Evolutionary conservation across 1,139 yeast species (phyloP).

Genomic region (Scheffersomyces insectosa): DNA sequence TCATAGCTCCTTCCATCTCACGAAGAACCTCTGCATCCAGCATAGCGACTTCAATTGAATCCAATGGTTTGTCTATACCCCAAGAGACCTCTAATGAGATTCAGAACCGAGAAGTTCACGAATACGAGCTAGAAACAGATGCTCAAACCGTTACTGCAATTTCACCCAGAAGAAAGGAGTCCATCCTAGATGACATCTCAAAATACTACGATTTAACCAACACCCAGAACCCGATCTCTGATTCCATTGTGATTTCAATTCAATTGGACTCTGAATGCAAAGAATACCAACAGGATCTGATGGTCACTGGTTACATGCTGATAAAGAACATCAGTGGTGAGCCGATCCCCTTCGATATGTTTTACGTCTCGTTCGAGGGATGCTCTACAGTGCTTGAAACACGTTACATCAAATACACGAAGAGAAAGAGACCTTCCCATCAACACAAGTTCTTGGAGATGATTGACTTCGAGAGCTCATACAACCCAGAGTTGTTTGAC

Average conservation of each 20-base stretch:
- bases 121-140: background rate
- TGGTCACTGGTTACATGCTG: constrained; percentile 14
- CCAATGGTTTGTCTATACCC: too few relatives aligned
- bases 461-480: constrained; percentile 18
- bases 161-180: constrained; percentile 4
- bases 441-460: constrained; percentile 12
- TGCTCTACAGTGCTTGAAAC: constrained; percentile 3
- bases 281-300: background rate
- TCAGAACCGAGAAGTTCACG: too few relatives aligned
- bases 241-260: constrained; percentile 8
- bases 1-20: background rate
- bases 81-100: too few relatives aligned
- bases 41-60: too few relatives aligned
- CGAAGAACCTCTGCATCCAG: too few relatives aligned
- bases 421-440: background rate
- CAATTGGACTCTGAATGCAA: constrained; percentile 9
- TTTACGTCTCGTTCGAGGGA: constrained; percentile 18
- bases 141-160: too few relatives aligned
- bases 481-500: constrained; percentile 6
- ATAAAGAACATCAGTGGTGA: constrained; percentile 9
- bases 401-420: constrained; percentile 5
- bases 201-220: constrained; percentile 12
- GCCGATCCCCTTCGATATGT: constrained; percentile 17
- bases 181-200: constrained; percentile 15
- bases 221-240: constrained; percentile 9